Conservation (phyloP, 345 rosid genomes). For the Geranium brycei region DNA sequence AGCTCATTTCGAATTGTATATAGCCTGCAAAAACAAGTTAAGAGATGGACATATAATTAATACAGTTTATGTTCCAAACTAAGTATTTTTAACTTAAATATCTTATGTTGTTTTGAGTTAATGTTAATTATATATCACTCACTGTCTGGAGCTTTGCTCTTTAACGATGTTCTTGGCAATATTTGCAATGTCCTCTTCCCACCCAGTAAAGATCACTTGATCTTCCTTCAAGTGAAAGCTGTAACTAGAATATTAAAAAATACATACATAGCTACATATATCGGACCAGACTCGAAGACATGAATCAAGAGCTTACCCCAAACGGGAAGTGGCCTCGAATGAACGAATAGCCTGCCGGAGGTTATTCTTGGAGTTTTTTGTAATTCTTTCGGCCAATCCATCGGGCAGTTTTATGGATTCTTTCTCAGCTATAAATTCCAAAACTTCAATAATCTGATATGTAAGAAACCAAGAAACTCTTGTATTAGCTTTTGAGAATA, state of each 20-base stretch:
- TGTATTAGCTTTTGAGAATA: too few relatives aligned
- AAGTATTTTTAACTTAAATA: too few relatives aligned
- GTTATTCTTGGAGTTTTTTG: slow-evolving; percentile 34
- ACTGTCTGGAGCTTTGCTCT: slow-evolving; percentile 57
- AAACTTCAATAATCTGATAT: slow-evolving; percentile 40
- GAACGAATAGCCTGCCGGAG: slow-evolving; percentile 61
- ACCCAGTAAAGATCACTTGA: slow-evolving; percentile 32
- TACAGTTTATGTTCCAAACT: too few relatives aligned
- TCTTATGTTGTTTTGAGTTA: too few relatives aligned
- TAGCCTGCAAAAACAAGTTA: slow-evolving; percentile 21
- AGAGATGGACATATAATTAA: background rate
- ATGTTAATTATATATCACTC: slow-evolving; percentile 5
- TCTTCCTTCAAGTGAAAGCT: slow-evolving; percentile 24
- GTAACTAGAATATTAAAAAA: slow-evolving; percentile 3
- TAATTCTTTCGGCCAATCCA: slow-evolving; percentile 27
- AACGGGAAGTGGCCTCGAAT: slow-evolving; percentile 38
- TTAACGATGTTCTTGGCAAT: slow-evolving; percentile 38
- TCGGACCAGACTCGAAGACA: too few relatives aligned
- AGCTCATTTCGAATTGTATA: slow-evolving; percentile 43
- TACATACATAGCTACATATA: background rate
- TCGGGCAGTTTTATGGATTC: slow-evolving; percentile 30
- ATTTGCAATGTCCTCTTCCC: slow-evolving; percentile 52
- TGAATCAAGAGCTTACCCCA: slow-evolving; percentile 13
- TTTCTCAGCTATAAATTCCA: slow-evolving; percentile 38
- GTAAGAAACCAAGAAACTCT: too few relatives aligned